phyloP scores from a whole-genome alignment of 371 early-diverging fungal genomes.

The Syncephalastrum racemosum region DNA sequence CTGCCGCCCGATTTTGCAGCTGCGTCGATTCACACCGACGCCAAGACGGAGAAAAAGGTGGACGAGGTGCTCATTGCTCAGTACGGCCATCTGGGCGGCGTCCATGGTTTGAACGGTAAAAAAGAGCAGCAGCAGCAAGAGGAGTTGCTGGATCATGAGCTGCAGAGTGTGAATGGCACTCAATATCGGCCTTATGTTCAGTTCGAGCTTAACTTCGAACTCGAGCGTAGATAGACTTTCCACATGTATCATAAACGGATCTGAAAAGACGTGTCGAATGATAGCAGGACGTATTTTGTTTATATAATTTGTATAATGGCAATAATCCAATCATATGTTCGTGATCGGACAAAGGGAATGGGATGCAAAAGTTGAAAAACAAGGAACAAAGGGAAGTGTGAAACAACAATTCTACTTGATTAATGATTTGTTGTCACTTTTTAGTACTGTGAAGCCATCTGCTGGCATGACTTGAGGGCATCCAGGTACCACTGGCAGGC shows the following conservation, averaged over 20 bases:
- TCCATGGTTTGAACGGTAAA: conserved; percentile 35
- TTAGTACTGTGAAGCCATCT: conserved; percentile 56
- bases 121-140: conserved; percentile 45
- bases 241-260: no score
- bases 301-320: no score
- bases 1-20: conserved; percentile 93
- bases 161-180: conserved; percentile 74
- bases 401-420: no score
- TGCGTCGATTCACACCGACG: conserved; percentile 75
- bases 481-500: conserved; percentile 89
- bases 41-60: conserved; percentile 75
- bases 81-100: conserved; percentile 65
- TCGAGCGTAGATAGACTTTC: conserved; percentile 35
- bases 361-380: no score
- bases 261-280: no score
- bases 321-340: no score
- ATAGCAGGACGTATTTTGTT: no score
- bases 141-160: conserved; percentile 74
- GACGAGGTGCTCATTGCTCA: conserved; percentile 66
- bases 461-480: conserved; percentile 84
- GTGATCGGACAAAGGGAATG: no score
- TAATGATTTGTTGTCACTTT: no score
- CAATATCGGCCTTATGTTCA: conserved; percentile 90
- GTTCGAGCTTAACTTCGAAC: conserved; percentile 68
- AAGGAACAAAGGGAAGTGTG: no score